These are phyloP conservation scores for Verbascum thapsus DNA, from an alignment of 257 asterid genomes.

Conservation along the genomic window DNA sequence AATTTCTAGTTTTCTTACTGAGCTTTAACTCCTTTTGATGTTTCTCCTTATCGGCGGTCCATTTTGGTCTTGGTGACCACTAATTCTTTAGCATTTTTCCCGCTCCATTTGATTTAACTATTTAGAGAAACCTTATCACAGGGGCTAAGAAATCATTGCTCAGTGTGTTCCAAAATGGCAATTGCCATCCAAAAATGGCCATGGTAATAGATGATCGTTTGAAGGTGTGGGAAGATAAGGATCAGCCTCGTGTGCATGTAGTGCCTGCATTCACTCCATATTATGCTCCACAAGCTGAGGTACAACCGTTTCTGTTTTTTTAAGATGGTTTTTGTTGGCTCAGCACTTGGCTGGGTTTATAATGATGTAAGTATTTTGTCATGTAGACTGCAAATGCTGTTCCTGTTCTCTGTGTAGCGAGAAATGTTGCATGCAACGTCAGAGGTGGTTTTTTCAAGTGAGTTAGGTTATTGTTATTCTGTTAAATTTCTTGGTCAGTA, in stretches of 20 bases:
- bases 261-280: constrained; percentile 98
- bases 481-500: constrained; percentile 24
- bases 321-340: constrained; percentile 25
- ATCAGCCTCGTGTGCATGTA: constrained; percentile 96
- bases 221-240: constrained; percentile 98
- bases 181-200: constrained; percentile 95
- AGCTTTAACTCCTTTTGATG: constrained; percentile 1
- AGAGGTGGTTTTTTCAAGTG: constrained; percentile 95
- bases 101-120: constrained; percentile 5
- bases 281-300: constrained; percentile 99
- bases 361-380: constrained; percentile 23
- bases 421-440: constrained; percentile 99
- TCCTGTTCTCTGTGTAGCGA: constrained; percentile 95
- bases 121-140: constrained; percentile 25
- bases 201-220: constrained; percentile 98
- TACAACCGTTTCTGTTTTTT: constrained; percentile 32
- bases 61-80: constrained; percentile 13
- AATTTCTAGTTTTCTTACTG: constrained; percentile 2
- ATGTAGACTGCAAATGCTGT: constrained; percentile 78
- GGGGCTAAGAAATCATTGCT: constrained; percentile 93
- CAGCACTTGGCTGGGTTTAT: constrained; percentile 1
- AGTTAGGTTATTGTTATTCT: constrained; percentile 36
- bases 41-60: constrained; percentile 13
- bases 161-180: constrained; percentile 84
- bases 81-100: constrained; percentile 11